A percentile compares a stretch with the other conserved stretches of the same genome.
Evolutionary conservation across 2,329 filamentous ascomycete genomes (phyloP).

Genomic region (Trichoderma aggressivum): DNA sequence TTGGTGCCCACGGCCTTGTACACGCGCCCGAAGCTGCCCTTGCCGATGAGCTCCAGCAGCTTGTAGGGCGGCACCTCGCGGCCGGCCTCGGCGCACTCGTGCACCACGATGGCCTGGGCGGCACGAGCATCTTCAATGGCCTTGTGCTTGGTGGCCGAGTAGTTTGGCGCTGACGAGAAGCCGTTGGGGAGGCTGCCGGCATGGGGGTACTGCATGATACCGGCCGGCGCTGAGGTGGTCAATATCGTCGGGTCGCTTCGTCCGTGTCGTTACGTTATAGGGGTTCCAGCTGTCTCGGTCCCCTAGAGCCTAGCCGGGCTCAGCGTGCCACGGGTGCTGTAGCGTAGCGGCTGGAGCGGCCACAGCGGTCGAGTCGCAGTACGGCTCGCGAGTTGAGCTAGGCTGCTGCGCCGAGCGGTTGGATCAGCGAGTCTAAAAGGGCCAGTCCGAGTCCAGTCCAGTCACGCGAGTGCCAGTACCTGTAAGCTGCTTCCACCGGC

Average conservation of each 20-base stretch:
- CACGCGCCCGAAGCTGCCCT: slow-evolving; percentile 70
- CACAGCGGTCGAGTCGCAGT: background rate
- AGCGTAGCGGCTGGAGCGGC: background rate
- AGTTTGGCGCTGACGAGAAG: slow-evolving; percentile 5
- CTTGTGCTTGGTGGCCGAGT: slow-evolving; percentile 43
- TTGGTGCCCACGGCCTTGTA: slow-evolving; percentile 54
- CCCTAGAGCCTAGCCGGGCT: background rate
- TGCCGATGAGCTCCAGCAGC: slow-evolving; percentile 68
- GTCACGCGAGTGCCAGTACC: slow-evolving; percentile 10
- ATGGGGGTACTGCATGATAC: slow-evolving; percentile 12
- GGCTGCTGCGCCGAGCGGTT: background rate
- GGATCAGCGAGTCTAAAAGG: slow-evolving; percentile 10
- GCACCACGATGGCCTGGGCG: slow-evolving; percentile 61
- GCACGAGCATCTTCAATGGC: slow-evolving; percentile 65
- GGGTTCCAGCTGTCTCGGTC: background rate
- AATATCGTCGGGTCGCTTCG: background rate
- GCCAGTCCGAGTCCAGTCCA: background rate
- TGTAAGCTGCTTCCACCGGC: slow-evolving; percentile 1
- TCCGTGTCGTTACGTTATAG: background rate
- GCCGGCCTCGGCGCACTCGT: slow-evolving; percentile 56
- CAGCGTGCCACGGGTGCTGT: slow-evolving; percentile 3
- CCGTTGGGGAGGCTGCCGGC: slow-evolving; percentile 17
- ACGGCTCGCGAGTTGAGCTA: background rate
- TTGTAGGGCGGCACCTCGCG: slow-evolving; percentile 61
- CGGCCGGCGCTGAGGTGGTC: background rate